A percentile compares a stretch with the other conserved stretches of the same genome.
Evolutionary conservation across 139 green algal genomes (phyloP).

Genomic region (Chlamydomonas eustigma): DNA sequence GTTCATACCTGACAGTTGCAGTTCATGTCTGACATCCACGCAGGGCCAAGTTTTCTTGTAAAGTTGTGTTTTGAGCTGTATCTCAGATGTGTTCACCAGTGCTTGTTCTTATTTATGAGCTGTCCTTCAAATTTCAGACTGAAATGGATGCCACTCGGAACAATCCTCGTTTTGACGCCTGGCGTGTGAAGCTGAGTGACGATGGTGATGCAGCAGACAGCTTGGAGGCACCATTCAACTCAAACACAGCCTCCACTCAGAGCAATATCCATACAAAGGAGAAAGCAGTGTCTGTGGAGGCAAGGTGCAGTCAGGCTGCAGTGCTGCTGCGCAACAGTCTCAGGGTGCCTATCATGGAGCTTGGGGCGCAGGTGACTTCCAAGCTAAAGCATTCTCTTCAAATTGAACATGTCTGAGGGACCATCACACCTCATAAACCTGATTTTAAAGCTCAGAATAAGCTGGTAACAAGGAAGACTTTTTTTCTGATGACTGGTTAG

Average conservation of each 20-base stretch:
- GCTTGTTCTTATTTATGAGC: too few species aligned
- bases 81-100: too few species aligned
- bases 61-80: too few species aligned
- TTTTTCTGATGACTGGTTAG: neutral
- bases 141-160: neutral
- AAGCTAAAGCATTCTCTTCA: too few species aligned
- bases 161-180: constrained; percentile 11
- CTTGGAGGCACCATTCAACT: neutral
- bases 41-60: too few species aligned
- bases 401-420: too few species aligned
- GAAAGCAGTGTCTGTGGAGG: constrained; percentile 9
- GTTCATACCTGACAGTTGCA: too few species aligned
- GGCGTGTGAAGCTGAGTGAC: constrained; percentile 19
- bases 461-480: too few species aligned
- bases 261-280: neutral
- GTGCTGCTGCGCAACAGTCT: constrained; percentile 58
- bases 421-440: too few species aligned
- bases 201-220: constrained; percentile 6
- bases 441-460: too few species aligned
- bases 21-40: too few species aligned
- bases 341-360: constrained; percentile 54
- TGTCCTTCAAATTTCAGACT: neutral
- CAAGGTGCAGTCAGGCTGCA: constrained; percentile 34
- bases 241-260: neutral
- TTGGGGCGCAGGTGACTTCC: constrained; percentile 37